Evolutionary conservation across 768 basidiomycete species (phyloP), one percentile per base, ranked within the genome.

Genomic region (Sistotremastrum suecicum): DNA sequence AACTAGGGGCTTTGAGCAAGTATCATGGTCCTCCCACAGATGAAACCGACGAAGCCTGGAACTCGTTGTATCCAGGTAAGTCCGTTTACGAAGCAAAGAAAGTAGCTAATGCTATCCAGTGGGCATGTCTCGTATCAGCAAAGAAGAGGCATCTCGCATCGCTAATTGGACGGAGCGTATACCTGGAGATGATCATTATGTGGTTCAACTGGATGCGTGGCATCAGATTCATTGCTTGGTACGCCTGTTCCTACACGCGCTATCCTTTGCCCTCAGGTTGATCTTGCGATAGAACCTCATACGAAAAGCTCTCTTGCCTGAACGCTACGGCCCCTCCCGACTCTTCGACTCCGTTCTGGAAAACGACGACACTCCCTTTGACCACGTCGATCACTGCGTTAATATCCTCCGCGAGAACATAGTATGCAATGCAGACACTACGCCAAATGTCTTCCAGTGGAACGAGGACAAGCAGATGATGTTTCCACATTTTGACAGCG

Each of bases 221-320:
- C 58, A 60, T 43, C 50, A 58, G 38, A 42, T 60, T 5, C 58
- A 60, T 44, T 56, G 57, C 41, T 39, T 60, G 28, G 58, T 58
- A 48, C 20, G 20, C 20, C 20, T 20, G 20, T 20, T 20, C 20
- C 20, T 20, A 20, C 20, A 20, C 20, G 20, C 20, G 20, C 20
- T 20, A 20, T 20, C 20, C 20, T 20, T 20, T 20, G 2, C 20
- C 20, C 20, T 20, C 20, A 20, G 20, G 20, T 20, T 20, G 20
- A 20, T 20, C 20, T 20, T 20, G 20, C 20, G 20, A 20, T 20
- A 20, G 20, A 20, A 20, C 20, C 20, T 20, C 20, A 20, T 20
- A 20, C 20, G 20, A 20, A 20, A 20, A 20, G 20, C 20, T 20
- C 20, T 20, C 20, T 20, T 2, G 20, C 20, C 20, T 20, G 20